These are phyloP conservation scores for Microsporum ferrugineum DNA, from an alignment of 2,329 filamentous ascomycete genomes.

Conservation along the genomic window DNA sequence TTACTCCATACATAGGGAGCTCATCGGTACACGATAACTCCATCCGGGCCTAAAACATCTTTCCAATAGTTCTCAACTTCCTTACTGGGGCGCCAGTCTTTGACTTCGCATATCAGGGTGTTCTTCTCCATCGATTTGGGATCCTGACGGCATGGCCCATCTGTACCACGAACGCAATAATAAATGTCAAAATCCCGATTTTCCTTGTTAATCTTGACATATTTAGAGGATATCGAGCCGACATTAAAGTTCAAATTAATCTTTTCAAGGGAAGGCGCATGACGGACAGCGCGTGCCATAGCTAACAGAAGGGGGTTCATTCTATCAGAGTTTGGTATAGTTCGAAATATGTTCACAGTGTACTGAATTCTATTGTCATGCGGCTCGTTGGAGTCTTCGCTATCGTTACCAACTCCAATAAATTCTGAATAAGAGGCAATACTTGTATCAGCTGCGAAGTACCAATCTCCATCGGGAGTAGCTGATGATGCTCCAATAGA, in stretches of 20 bases:
- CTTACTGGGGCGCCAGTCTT: slow-evolving; percentile 6
- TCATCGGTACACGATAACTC: slow-evolving; percentile 1
- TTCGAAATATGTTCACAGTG: slow-evolving; percentile 2
- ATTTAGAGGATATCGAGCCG: neutral
- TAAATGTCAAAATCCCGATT: neutral
- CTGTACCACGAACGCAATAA: neutral
- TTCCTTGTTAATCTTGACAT: neutral
- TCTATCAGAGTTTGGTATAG: slow-evolving; percentile 1
- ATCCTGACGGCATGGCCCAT: neutral
- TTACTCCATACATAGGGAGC: neutral
- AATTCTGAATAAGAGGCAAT: neutral
- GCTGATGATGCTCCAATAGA: neutral
- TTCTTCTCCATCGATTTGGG: neutral
- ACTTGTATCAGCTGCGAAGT: neutral
- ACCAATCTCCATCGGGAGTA: neutral
- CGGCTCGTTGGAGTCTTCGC: neutral
- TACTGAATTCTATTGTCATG: neutral
- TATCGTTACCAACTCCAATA: neutral
- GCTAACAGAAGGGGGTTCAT: slow-evolving; percentile 7
- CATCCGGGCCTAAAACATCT: slow-evolving; percentile 4
- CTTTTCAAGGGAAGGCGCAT: neutral
- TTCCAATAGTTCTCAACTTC: slow-evolving; percentile 7
- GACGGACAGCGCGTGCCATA: slow-evolving; percentile 7
- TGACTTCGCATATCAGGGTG: neutral
- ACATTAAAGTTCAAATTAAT: neutral